Evolutionary conservation across 2,329 filamentous ascomycete genomes (phyloP), one percentile per base, ranked within the genome.

Genomic region (Fusarium citri): DNA sequence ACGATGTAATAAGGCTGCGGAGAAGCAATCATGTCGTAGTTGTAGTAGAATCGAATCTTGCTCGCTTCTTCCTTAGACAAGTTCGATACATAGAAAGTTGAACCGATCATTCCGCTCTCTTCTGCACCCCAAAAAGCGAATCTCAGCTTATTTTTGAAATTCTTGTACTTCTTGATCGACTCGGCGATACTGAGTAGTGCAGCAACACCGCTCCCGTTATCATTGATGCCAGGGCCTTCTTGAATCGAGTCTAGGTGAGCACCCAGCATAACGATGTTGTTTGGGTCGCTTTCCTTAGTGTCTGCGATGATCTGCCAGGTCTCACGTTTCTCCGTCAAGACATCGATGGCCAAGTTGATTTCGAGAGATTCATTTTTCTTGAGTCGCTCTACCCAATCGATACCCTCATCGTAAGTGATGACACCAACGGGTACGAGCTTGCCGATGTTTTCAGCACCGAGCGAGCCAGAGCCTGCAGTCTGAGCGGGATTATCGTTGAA

Each of bases 21-120:
- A n/a, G 80, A 83, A 22, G 79, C 82, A 49, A 91, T 89, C 90
- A 92, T 92, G 79, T 92, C 90, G 74, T 89, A 91, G 80, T 92
- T 90, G 76, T 91, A 86, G 80, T 91, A 90, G 41, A 91, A 87
- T 2, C 85, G 83, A 75, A 92, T 88, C 77, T 88, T 89, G 64
- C 84, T 78, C 0, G 76, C 75, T 55, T 83, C 79, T 7, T 76
- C 74, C 31, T 76, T 70, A 14, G 77, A 74, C 18, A 83, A 76
- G 11, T 73, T 73, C 8, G 73, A 63, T 3, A 76, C 78, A 58
- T 83, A 83, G 74, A 80, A 75, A 15, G 79, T 69, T 7, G 81
- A 82, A 22, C 82, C 83, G 51, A 82, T 68, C 40, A 83, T 76
- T 20, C 82, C 81, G 37, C 74, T 75, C 76, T 83, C 81, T 68